These are phyloP conservation scores for Lignosus rhinocerotis DNA, from an alignment of 1,284 basidiomycete species.

Conservation along the genomic window DNA sequence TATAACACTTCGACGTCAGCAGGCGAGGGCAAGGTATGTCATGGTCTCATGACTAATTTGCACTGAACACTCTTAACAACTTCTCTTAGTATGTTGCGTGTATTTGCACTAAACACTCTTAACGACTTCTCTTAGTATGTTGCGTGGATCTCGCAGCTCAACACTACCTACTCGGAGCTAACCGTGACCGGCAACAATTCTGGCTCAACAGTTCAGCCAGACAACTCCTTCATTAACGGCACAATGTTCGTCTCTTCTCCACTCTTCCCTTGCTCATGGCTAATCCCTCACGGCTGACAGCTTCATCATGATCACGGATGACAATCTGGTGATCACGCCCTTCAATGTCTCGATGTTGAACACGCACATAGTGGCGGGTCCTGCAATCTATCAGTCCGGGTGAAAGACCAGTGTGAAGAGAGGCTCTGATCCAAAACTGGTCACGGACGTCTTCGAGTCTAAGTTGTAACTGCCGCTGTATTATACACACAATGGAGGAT, in stretches of 20 bases:
- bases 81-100: slow-evolving; percentile 46
- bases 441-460: too few species aligned
- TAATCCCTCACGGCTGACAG: slow-evolving; percentile 18
- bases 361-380: slow-evolving; percentile 58
- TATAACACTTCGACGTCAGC: slow-evolving; percentile 55
- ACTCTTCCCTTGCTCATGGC: not conserved
- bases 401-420: not conserved
- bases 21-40: slow-evolving; percentile 40
- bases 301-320: slow-evolving; percentile 58
- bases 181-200: slow-evolving; percentile 44
- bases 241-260: slow-evolving; percentile 42
- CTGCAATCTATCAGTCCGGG: slow-evolving; percentile 45
- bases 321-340: slow-evolving; percentile 55
- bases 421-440: too few species aligned
- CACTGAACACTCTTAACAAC: not conserved
- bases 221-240: slow-evolving; percentile 43
- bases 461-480: too few species aligned
- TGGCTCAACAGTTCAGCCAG: slow-evolving; percentile 51
- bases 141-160: slow-evolving; percentile 62
- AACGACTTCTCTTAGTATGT: slow-evolving; percentile 39
- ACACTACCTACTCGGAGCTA: slow-evolving; percentile 61
- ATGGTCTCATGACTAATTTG: slow-evolving; percentile 22
- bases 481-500: too few species aligned
- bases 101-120: slow-evolving; percentile 1
- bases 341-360: slow-evolving; percentile 58